These are phyloP conservation scores for Penicillium sp. DNA, from an alignment of 2,329 filamentous ascomycete genomes.

Conservation along the genomic window DNA sequence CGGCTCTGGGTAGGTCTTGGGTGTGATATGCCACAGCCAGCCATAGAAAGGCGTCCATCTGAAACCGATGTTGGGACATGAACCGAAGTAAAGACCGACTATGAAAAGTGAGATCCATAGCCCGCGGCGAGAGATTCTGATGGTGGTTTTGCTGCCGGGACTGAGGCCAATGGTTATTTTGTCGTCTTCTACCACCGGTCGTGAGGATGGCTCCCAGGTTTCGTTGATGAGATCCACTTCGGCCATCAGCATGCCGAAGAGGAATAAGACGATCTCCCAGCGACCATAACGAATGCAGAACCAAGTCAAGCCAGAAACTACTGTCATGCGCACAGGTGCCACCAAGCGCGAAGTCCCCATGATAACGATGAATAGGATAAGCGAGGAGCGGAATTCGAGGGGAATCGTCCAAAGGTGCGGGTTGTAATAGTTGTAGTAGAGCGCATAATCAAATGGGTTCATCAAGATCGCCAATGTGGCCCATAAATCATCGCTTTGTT, in stretches of 20 bases:
- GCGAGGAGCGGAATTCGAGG: conserved; percentile 46
- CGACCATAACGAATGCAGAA: conserved; percentile 44
- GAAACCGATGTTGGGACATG: conserved; percentile 41
- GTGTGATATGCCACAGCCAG: conserved; percentile 40
- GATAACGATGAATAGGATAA: conserved; percentile 44
- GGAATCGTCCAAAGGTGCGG: conserved; percentile 50
- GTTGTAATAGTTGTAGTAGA: conserved; percentile 46
- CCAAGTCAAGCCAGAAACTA: conserved; percentile 35
- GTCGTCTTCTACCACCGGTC: conserved; percentile 4
- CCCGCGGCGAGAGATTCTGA: conserved; percentile 28
- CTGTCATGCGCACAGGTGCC: conserved; percentile 32
- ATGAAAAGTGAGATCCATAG: conserved; percentile 41
- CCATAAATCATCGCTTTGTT: conserved; percentile 41
- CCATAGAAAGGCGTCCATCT: conserved; percentile 44
- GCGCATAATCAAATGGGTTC: conserved; percentile 39
- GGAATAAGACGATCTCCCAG: conserved; percentile 46
- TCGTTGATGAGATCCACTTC: conserved; percentile 43
- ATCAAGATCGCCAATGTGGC: conserved; percentile 34
- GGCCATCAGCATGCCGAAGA: conserved; percentile 44
- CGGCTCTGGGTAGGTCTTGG: conserved; percentile 41
- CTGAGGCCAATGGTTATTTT: conserved; percentile 21
- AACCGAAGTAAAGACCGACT: conserved; percentile 44
- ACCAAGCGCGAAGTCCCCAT: conserved; percentile 41
- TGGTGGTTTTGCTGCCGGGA: conserved; percentile 13
- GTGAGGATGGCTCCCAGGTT: conserved; percentile 31